phyloP scores from a whole-genome alignment of 2,329 filamentous ascomycete species.

The Claviceps arundinis region DNA sequence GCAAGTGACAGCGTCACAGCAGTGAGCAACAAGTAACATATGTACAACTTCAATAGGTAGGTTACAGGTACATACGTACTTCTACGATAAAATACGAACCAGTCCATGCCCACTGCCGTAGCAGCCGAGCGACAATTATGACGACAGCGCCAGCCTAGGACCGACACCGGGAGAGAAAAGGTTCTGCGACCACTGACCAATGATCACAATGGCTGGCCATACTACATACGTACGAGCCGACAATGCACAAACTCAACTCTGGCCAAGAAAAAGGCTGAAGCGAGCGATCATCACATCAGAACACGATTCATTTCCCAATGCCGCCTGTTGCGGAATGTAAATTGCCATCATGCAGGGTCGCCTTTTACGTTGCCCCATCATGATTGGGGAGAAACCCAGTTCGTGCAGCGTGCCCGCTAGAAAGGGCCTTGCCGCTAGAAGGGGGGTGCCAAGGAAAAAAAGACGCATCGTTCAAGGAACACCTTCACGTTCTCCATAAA shows the following conservation, averaged over 20 bases:
- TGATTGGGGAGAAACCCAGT: not conserved
- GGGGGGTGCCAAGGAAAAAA: constrained; percentile 1
- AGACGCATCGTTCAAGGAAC: constrained; percentile 3
- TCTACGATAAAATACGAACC: not conserved
- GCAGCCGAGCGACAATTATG: not conserved
- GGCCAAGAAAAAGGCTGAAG: not conserved
- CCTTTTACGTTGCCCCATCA: not conserved
- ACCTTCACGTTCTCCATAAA: constrained; percentile 3
- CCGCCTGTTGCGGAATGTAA: not conserved
- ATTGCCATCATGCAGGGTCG: constrained; percentile 4
- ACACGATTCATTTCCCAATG: not conserved
- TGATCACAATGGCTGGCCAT: not conserved
- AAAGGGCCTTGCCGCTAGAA: constrained; percentile 1
- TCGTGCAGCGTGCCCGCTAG: not conserved
- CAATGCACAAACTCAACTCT: not conserved
- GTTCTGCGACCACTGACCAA: not conserved
- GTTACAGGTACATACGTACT: not conserved
- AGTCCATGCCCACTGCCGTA: not conserved
- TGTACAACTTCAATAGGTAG: no score
- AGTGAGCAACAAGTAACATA: no score
- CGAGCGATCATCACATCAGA: not conserved
- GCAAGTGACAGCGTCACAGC: no score
- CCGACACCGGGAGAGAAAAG: not conserved
- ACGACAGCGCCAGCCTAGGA: not conserved
- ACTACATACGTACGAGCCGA: not conserved